Evolutionary conservation across 2,329 filamentous ascomycete genomes (phyloP).

Genomic region (Fusarium heterosporum): DNA sequence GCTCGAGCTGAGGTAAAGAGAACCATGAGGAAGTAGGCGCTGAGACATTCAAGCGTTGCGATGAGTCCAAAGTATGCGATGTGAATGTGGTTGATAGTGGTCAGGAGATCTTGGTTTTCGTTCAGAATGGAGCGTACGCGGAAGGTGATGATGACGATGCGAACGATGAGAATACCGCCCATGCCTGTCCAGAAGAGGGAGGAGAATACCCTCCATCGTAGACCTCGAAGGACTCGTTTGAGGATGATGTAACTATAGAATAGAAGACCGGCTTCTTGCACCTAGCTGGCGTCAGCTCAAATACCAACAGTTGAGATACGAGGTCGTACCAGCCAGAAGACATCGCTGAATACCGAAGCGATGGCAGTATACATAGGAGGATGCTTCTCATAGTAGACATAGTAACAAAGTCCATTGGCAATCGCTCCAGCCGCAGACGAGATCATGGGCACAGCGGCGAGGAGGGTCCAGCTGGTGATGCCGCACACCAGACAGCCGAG

Average conservation of each 20-base stretch:
- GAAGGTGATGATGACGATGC: conserved; percentile 53
- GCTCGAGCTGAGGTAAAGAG: conserved; percentile 50
- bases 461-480: conserved; percentile 53
- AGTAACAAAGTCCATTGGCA: conserved; percentile 57
- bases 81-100: conserved; percentile 53
- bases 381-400: conserved; percentile 52
- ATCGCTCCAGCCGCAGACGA: conserved; percentile 53
- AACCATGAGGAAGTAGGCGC: conserved; percentile 53
- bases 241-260: conserved; percentile 65
- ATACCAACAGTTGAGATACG: fast-evolving
- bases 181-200: conserved; percentile 68
- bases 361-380: conserved; percentile 43
- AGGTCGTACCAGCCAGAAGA: conserved; percentile 54
- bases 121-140: conserved; percentile 49
- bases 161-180: conserved; percentile 61
- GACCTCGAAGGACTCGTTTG: conserved; percentile 59
- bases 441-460: conserved; percentile 54
- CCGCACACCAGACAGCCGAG: conserved; percentile 54
- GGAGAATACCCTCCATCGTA: conserved; percentile 57
- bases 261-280: conserved; percentile 58
- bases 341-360: conserved; percentile 53
- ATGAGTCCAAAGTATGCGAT: conserved; percentile 56
- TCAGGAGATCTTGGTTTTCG: conserved; percentile 39
- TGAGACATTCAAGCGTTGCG: conserved; percentile 54
- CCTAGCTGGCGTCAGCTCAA: conserved; percentile 34